A percentile compares a stretch with the other conserved stretches of the same genome.
Evolutionary conservation across 345 rosid genomes (phyloP).

Genomic region (Heritiera fomes): DNA sequence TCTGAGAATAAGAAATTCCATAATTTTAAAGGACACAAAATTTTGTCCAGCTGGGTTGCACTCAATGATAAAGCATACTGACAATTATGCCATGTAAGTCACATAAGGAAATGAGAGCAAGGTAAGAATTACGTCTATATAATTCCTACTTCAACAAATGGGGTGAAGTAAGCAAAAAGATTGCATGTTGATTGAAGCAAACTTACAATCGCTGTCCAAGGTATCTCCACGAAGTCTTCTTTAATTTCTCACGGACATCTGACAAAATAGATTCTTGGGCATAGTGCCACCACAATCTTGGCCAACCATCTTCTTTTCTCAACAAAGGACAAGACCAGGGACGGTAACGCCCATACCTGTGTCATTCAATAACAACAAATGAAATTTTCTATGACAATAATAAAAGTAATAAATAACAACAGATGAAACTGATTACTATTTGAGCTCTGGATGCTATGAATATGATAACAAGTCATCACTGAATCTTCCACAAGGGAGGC

Average conservation of each 20-base stretch:
- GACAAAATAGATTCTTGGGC: slow-evolving; percentile 76
- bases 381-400: slow-evolving; percentile 8
- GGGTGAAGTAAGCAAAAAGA: not conserved
- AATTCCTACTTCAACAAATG: not conserved
- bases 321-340: slow-evolving; percentile 60
- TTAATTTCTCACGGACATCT: slow-evolving; percentile 70
- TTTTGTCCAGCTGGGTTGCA: not conserved
- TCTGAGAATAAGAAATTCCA: not conserved
- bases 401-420: not conserved
- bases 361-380: slow-evolving; percentile 19
- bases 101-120: not conserved
- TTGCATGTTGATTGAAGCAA: slow-evolving; percentile 12
- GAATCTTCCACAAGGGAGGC: not conserved
- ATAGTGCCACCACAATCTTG: slow-evolving; percentile 83
- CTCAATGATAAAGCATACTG: not conserved
- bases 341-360: slow-evolving; percentile 90
- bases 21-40: not conserved
- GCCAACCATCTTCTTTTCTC: slow-evolving; percentile 73
- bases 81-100: not conserved
- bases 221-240: slow-evolving; percentile 86
- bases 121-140: not conserved
- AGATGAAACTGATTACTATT: not conserved
- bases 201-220: slow-evolving; percentile 78
- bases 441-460: not conserved
- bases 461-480: slow-evolving; percentile 1